These are phyloP conservation scores for Teunomyces stri DNA, from an alignment of 805 yeast genomes.

Conservation along the genomic window DNA sequence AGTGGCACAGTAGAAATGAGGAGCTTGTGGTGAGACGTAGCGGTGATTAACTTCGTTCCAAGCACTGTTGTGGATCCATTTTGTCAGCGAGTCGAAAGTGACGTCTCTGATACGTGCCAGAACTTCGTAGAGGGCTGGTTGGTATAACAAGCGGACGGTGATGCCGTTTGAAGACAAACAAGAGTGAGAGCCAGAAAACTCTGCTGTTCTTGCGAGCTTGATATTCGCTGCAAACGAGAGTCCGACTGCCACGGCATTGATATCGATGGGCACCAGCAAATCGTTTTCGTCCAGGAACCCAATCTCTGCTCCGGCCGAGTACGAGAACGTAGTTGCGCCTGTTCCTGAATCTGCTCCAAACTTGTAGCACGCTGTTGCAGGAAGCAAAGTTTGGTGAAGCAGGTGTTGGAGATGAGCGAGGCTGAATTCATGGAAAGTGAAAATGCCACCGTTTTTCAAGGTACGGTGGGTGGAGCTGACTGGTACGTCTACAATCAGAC, in stretches of 20 bases:
- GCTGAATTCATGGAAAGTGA: conserved; percentile 5
- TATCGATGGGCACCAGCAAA: neutral
- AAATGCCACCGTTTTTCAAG: neutral
- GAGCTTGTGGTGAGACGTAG: conserved; percentile 9
- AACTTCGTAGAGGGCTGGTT: conserved; percentile 10
- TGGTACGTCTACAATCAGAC: conserved; percentile 1
- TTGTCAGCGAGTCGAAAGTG: conserved; percentile 6
- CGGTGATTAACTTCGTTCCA: conserved; percentile 10
- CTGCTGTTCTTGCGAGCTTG: conserved; percentile 6
- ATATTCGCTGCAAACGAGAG: conserved; percentile 5
- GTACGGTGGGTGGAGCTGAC: neutral
- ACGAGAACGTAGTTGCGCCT: neutral
- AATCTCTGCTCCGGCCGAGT: neutral
- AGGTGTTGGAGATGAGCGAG: neutral
- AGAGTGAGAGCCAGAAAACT: conserved; percentile 14
- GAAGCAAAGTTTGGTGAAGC: conserved; percentile 7
- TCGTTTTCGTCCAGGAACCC: conserved; percentile 1
- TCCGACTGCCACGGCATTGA: conserved; percentile 1
- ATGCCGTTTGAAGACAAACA: conserved; percentile 16
- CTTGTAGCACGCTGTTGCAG: conserved; percentile 13
- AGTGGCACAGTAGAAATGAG: conserved; percentile 18
- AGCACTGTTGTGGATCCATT: conserved; percentile 1
- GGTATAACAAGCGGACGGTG: conserved; percentile 17
- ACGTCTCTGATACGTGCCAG: conserved; percentile 9
- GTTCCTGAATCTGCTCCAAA: neutral